These are phyloP conservation scores for Medicago lupulina DNA, from an alignment of 306 rosid genomes.

Conservation along the genomic window DNA sequence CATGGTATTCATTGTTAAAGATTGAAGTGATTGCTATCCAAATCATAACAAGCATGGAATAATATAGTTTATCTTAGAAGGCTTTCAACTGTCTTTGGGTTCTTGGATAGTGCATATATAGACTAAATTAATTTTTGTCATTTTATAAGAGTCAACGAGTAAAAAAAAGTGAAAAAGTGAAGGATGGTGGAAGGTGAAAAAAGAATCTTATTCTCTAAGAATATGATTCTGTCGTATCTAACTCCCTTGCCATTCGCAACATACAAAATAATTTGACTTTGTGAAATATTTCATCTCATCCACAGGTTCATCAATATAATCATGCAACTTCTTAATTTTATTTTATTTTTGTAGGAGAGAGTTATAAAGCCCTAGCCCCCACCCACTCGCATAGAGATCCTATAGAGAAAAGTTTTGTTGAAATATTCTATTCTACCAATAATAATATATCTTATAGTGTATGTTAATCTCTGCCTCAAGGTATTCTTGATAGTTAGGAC, in stretches of 20 bases:
- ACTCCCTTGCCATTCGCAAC: conserved; percentile 57
- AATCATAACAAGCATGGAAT: conserved; percentile 46
- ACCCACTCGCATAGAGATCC: conserved; percentile 50
- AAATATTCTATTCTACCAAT: conserved; percentile 52
- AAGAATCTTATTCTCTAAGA: conserved; percentile 62
- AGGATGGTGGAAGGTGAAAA: conserved; percentile 53
- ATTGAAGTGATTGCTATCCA: conserved; percentile 38
- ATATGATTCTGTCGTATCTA: conserved; percentile 60
- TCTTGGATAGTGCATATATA: conserved; percentile 13
- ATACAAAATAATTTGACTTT: conserved; percentile 54
- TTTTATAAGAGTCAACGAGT: conserved; percentile 59
- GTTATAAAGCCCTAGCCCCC: conserved; percentile 51
- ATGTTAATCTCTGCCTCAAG: conserved; percentile 27
- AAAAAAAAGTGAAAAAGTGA: conserved; percentile 26
- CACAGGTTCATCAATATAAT: conserved; percentile 46
- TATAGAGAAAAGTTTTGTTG: conserved; percentile 42
- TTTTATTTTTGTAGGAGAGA: conserved; percentile 43
- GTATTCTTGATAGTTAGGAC: conserved; percentile 1
- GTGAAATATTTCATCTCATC: conserved; percentile 49
- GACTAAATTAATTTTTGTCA: conserved; percentile 37
- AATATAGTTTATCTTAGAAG: conserved; percentile 50
- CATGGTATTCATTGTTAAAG: conserved; percentile 38
- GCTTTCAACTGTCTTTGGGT: conserved; percentile 4
- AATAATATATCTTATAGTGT: neutral
- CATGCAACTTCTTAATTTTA: conserved; percentile 42